Evolutionary conservation across 2,329 filamentous ascomycete genomes (phyloP).

Genomic region (Penicillium sp.): DNA sequence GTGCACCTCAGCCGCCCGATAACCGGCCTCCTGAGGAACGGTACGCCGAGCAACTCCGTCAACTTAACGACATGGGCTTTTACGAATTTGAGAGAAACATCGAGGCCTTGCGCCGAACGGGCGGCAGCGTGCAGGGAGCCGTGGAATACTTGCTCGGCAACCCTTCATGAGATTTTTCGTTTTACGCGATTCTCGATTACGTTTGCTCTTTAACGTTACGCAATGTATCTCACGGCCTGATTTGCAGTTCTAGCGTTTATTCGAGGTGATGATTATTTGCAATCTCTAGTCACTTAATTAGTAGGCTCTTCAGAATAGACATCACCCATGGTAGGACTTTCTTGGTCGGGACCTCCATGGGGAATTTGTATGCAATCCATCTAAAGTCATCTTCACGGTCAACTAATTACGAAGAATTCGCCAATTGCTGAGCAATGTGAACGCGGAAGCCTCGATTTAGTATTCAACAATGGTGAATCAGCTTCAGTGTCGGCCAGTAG

Average conservation of each 20-base stretch:
- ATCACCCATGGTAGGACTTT: too few species aligned
- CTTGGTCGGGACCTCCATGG: too few species aligned
- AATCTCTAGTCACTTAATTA: too few species aligned
- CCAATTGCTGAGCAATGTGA: too few species aligned
- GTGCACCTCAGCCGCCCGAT: conserved; percentile 58
- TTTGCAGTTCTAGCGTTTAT: conserved; percentile 1
- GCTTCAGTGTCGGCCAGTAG: too few species aligned
- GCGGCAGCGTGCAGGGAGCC: conserved; percentile 86
- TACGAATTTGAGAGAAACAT: conserved; percentile 94
- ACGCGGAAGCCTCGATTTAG: too few species aligned
- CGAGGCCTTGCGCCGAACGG: conserved; percentile 75
- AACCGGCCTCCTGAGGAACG: conserved; percentile 87
- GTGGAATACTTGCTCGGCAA: conserved; percentile 39
- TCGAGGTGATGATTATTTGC: background rate
- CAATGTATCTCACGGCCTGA: conserved; percentile 10
- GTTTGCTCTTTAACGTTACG: background rate
- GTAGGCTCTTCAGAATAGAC: too few species aligned
- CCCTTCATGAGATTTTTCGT: conserved; percentile 19
- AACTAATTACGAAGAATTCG: too few species aligned
- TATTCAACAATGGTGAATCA: too few species aligned
- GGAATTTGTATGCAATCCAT: too few species aligned
- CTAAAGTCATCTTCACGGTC: too few species aligned
- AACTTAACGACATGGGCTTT: conserved; percentile 98
- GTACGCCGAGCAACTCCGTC: conserved; percentile 81
- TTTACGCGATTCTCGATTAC: background rate